A percentile compares a stretch with the other conserved stretches of the same genome.
These are phyloP conservation scores for Schizonepeta tenuifolia DNA, from an alignment of 257 asterid genomes.

Conservation along the genomic window DNA sequence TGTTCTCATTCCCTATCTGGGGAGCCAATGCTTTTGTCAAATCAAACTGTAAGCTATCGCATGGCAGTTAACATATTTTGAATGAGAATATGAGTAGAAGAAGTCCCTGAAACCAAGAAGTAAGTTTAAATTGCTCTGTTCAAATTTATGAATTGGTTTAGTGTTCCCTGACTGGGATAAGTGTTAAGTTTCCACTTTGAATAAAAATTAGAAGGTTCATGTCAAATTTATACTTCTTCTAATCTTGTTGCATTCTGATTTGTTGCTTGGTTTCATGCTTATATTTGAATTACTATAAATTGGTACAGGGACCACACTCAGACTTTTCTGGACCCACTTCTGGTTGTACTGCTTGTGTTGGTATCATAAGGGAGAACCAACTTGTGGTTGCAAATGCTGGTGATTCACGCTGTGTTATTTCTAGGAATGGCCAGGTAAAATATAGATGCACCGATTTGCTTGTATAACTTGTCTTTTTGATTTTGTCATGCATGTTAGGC, in stretches of 20 bases:
- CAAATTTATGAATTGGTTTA: neutral
- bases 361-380: slow-evolving; percentile 73
- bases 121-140: slow-evolving; percentile 9
- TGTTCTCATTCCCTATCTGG: slow-evolving; percentile 12
- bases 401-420: slow-evolving; percentile 96
- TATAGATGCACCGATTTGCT: slow-evolving; percentile 14
- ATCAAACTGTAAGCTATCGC: slow-evolving; percentile 5
- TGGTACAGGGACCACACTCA: slow-evolving; percentile 89
- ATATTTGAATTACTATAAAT: slow-evolving; percentile 26
- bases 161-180: neutral
- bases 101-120: neutral
- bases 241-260: neutral
- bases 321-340: slow-evolving; percentile 96
- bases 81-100: slow-evolving; percentile 4
- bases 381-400: slow-evolving; percentile 97
- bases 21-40: neutral
- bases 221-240: neutral
- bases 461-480: neutral
- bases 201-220: neutral
- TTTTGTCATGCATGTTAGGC: neutral
- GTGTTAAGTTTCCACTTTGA: neutral
- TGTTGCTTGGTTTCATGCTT: slow-evolving; percentile 10
- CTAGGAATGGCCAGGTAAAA: slow-evolving; percentile 94
- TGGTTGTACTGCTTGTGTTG: slow-evolving; percentile 97
- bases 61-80: neutral